Conservation (phyloP, 768 basidiomycete species). For the Leccinum disarticulatum region DNA sequence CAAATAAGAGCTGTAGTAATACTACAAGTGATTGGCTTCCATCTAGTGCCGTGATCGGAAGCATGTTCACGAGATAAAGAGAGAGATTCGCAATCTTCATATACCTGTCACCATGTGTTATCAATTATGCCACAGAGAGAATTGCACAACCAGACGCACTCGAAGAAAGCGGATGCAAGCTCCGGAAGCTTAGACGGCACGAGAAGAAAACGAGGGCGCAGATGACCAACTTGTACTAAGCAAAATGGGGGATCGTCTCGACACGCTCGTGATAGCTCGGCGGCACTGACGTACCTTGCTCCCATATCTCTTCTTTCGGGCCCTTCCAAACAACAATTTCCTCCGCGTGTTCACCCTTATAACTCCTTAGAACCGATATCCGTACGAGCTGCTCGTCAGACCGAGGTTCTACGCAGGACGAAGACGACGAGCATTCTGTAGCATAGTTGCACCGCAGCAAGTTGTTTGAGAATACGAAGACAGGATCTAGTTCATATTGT, state of each 20-base stretch:
- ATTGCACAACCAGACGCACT: conserved; percentile 43
- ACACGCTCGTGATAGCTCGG: not conserved
- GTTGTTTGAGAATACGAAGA: conserved; percentile 43
- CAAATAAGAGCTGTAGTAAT: conserved; percentile 26
- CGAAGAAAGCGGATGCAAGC: conserved; percentile 40
- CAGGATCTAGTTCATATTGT: conserved; percentile 57
- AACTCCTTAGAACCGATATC: conserved; percentile 40
- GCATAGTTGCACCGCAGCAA: conserved; percentile 41
- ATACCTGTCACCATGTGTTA: conserved; percentile 44
- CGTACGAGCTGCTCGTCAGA: conserved; percentile 54
- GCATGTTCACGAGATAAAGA: conserved; percentile 77
- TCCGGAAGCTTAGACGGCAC: conserved; percentile 26
- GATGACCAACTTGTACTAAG: conserved; percentile 52
- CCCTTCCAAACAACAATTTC: conserved; percentile 73
- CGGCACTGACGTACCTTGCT: conserved; percentile 51
- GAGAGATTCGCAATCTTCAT: conserved; percentile 68
- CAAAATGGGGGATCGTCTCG: not conserved
- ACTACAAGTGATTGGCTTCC: conserved; percentile 57
- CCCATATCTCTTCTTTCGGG: conserved; percentile 59
- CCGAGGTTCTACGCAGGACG: conserved; percentile 56
- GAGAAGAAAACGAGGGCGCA: conserved; percentile 38
- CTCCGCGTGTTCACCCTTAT: conserved; percentile 9
- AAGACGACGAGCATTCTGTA: conserved; percentile 35
- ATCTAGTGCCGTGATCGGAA: conserved; percentile 72
- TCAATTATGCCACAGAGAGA: not conserved